A percentile compares a stretch with the other conserved stretches of the same genome.
Conservation (phyloP, 768 basidiomycete species). For the Pleurotus platypus region DNA sequence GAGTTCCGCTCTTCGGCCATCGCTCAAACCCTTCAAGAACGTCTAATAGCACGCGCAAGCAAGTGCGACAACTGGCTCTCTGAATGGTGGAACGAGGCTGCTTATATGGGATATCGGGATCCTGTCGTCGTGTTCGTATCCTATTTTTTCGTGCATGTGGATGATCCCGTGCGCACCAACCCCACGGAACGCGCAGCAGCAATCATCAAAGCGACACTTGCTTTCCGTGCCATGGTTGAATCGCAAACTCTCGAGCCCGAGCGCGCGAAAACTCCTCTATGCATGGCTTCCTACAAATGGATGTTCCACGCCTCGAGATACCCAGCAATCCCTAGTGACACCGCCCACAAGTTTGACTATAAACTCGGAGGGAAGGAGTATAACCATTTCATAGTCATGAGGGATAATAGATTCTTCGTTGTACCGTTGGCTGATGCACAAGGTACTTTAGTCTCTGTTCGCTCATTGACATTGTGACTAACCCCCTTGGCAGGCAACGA, state of each 20-base stretch:
- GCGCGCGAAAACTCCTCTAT: slow-evolving; percentile 73
- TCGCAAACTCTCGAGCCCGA: slow-evolving; percentile 90
- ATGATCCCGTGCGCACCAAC: slow-evolving; percentile 50
- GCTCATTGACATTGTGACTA: background rate
- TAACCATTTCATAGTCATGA: slow-evolving; percentile 87
- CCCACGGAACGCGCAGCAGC: slow-evolving; percentile 73
- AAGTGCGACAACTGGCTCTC: slow-evolving; percentile 75
- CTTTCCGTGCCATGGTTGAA: slow-evolving; percentile 82
- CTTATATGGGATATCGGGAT: slow-evolving; percentile 86
- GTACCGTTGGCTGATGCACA: slow-evolving; percentile 64
- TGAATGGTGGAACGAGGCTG: slow-evolving; percentile 97
- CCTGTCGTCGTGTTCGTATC: slow-evolving; percentile 89
- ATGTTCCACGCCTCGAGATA: slow-evolving; percentile 94
- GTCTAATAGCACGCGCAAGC: slow-evolving; percentile 73
- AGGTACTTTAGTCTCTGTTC: slow-evolving; percentile 29
- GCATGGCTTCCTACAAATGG: slow-evolving; percentile 96
- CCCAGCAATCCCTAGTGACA: slow-evolving; percentile 80
- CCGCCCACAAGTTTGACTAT: slow-evolving; percentile 72
- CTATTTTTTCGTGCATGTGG: slow-evolving; percentile 91
- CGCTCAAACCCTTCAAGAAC: slow-evolving; percentile 68
- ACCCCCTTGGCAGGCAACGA: slow-evolving; percentile 31
- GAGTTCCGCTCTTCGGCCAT: slow-evolving; percentile 69
- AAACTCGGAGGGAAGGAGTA: slow-evolving; percentile 39
- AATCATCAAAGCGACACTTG: slow-evolving; percentile 79
- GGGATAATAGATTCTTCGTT: slow-evolving; percentile 89